phyloP scores from a whole-genome alignment of 1,284 basidiomycete species.

The Testicularia cyperi region DNA sequence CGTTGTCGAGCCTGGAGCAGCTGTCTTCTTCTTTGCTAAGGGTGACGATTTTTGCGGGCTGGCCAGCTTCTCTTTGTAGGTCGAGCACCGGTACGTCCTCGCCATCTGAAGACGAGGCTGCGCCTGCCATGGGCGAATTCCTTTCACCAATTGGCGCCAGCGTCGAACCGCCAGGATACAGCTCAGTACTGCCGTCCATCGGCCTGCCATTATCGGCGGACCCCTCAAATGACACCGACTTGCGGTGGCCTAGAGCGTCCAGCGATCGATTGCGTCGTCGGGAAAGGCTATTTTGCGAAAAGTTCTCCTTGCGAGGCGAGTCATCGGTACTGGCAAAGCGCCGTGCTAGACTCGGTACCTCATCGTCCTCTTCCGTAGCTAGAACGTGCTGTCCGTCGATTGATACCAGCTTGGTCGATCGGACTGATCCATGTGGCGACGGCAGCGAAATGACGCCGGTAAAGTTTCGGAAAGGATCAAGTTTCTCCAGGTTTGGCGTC shows the following conservation, averaged over 20 bases:
- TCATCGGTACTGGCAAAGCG: slow-evolving; percentile 24
- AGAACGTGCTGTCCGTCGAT: slow-evolving; percentile 38
- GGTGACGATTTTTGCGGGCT: too few species aligned
- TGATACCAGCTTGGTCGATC: slow-evolving; percentile 30
- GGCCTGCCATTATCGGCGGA: slow-evolving; percentile 1
- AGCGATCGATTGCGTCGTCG: slow-evolving; percentile 15
- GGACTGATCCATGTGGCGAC: slow-evolving; percentile 31
- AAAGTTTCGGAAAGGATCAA: slow-evolving; percentile 50
- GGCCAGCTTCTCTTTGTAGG: too few species aligned
- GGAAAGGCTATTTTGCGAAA: slow-evolving; percentile 2
- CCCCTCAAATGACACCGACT: slow-evolving; percentile 42
- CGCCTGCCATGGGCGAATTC: slow-evolving; percentile 3
- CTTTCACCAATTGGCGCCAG: slow-evolving; percentile 34
- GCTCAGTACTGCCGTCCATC: neutral
- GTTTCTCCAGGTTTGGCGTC: slow-evolving; percentile 25
- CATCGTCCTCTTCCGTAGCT: slow-evolving; percentile 26
- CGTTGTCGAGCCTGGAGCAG: too few species aligned
- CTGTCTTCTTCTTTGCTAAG: too few species aligned
- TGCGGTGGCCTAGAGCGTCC: slow-evolving; percentile 30
- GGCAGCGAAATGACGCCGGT: slow-evolving; percentile 36
- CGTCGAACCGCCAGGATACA: neutral
- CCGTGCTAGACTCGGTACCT: slow-evolving; percentile 6
- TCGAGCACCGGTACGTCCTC: slow-evolving; percentile 13
- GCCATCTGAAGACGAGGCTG: neutral
- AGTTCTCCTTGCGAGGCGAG: slow-evolving; percentile 5